Base-by-base conservation (phyloP, 768 basidiomycete genomes). In the Trametes sanguinea region DNA sequence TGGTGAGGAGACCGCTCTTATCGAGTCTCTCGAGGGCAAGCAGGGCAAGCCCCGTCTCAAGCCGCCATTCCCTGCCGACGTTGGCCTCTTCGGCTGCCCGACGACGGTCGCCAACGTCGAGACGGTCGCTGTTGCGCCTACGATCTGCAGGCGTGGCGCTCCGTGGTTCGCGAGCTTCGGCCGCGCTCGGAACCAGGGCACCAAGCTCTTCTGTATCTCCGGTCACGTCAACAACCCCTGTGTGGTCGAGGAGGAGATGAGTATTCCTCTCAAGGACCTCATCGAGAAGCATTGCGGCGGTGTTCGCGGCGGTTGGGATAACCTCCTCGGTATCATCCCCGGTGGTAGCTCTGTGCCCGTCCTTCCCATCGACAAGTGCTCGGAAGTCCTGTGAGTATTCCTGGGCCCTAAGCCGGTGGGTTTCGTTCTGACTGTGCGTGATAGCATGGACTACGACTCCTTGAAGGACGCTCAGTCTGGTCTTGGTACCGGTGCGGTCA, bases 241-340 rank as follows among this genome's bases (percentile, higher is more conserved):
- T 73, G 94, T 97, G 17, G 85, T 99, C 29, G 96, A 99, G 79
- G 96, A 99, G 76, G 96, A 98, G 81, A 99, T 98, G 96, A 92
- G 91, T 65, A 98, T 98, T 51, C 94, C 95, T 8, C 75, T 98
- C 65, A 88, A 89, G 76, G 96, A 99, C 51, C 80, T 98, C 55
- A 76, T 99, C 54, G 96, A 98, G 76, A 96, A 94, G 78, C 96
- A 99, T 75, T 96, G 95, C 71, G 96, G 96, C 22, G 96, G 96
- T 70, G 86, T 99, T 44, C 77, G 80, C 39, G 96, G 96, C 57
- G 96, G 96, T 8, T 99, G 96, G 96, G 88, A 95, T 70, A 98
- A 99, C 77, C 74, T 98, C 17, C 85, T 97, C 35, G 96, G 96
- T n/a, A 95, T 97, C 68, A 86, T 98, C 64, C 95, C 96, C 4